These are phyloP conservation scores for Colletotrichum falcatum DNA, from an alignment of 2,329 filamentous ascomycete species.

Conservation along the genomic window DNA sequence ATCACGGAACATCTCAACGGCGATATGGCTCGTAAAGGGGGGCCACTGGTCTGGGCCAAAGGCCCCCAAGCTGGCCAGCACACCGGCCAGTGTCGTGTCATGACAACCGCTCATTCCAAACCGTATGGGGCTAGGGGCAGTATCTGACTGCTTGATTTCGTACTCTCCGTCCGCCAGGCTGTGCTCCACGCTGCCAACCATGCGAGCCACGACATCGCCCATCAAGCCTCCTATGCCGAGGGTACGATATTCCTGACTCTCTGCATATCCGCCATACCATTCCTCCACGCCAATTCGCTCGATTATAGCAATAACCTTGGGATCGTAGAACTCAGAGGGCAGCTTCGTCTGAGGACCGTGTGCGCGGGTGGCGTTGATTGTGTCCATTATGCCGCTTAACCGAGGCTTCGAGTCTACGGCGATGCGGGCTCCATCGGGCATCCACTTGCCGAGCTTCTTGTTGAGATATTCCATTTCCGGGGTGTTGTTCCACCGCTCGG, in stretches of 20 bases:
- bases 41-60: slow-evolving; percentile 84
- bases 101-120: slow-evolving; percentile 89
- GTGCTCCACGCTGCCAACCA: slow-evolving; percentile 75
- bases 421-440: slow-evolving; percentile 78
- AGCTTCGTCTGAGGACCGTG: slow-evolving; percentile 84
- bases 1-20: slow-evolving; percentile 87
- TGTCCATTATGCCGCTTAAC: slow-evolving; percentile 93
- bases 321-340: slow-evolving; percentile 89
- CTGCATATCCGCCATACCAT: slow-evolving; percentile 90
- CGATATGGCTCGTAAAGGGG: slow-evolving; percentile 91
- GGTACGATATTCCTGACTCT: slow-evolving; percentile 87
- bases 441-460: slow-evolving; percentile 82
- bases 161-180: slow-evolving; percentile 65
- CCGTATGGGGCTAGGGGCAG: slow-evolving; percentile 64
- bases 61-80: slow-evolving; percentile 82
- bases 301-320: slow-evolving; percentile 75
- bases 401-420: slow-evolving; percentile 88
- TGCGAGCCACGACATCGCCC: slow-evolving; percentile 83
- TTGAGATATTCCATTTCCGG: slow-evolving; percentile 88
- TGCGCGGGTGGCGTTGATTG: slow-evolving; percentile 87
- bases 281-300: slow-evolving; percentile 86
- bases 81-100: slow-evolving; percentile 89
- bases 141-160: slow-evolving; percentile 57
- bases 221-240: slow-evolving; percentile 88
- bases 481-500: slow-evolving; percentile 79